These are phyloP conservation scores for Sporothrix schenckii DNA, from an alignment of 2,329 filamentous ascomycete species.

Conservation along the genomic window DNA sequence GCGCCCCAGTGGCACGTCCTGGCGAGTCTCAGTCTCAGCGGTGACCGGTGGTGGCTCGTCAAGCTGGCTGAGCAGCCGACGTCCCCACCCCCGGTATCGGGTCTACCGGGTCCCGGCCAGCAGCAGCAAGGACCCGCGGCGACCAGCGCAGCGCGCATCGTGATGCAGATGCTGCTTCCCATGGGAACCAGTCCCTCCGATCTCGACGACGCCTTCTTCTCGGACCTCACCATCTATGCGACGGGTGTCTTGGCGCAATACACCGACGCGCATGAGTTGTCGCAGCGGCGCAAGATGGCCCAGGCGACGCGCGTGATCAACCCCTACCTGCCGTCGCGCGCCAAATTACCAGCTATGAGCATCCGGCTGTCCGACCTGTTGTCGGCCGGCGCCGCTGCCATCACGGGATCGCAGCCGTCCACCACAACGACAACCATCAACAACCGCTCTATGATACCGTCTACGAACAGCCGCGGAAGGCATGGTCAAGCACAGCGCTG, in stretches of 20 bases:
- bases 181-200: slow-evolving; percentile 47
- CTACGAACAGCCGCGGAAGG: not conserved
- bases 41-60: slow-evolving; percentile 79
- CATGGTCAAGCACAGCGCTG: slow-evolving; percentile 36
- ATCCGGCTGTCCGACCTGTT: slow-evolving; percentile 54
- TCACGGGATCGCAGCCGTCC: no score
- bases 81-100: not conserved
- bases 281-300: slow-evolving; percentile 50
- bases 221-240: slow-evolving; percentile 54
- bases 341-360: slow-evolving; percentile 54
- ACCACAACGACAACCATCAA: slow-evolving; percentile 30
- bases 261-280: slow-evolving; percentile 54
- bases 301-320: slow-evolving; percentile 43
- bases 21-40: slow-evolving; percentile 68
- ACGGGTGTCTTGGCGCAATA: slow-evolving; percentile 57
- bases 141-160: slow-evolving; percentile 32
- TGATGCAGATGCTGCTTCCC: slow-evolving; percentile 35
- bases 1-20: slow-evolving; percentile 69
- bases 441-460: not conserved
- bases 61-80: slow-evolving; percentile 56
- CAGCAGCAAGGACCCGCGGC: not conserved
- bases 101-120: not conserved
- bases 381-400: not conserved
- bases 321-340: slow-evolving; percentile 48
- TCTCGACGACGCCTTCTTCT: slow-evolving; percentile 56